Evolutionary conservation across 495 filamentous ascomycete species (phyloP).

Genomic region (Hyaloscypha bicolor): DNA sequence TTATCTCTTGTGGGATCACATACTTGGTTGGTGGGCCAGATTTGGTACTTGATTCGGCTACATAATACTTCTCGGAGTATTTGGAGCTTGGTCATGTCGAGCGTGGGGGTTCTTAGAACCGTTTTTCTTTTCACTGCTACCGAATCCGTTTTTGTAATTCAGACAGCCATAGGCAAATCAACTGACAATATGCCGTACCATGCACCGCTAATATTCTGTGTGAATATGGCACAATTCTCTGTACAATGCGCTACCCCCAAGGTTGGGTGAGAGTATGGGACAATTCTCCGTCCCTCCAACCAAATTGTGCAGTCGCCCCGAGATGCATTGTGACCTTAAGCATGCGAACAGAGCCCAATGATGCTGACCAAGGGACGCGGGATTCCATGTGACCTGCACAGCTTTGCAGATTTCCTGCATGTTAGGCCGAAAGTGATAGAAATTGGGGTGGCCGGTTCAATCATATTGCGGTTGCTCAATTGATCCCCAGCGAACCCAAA

Average conservation of each 20-base stretch:
- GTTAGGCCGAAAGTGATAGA: conserved; percentile 14
- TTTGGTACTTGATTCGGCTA: conserved; percentile 31
- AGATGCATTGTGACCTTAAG: conserved; percentile 4
- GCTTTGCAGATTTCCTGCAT: conserved; percentile 16
- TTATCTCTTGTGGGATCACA: conserved; percentile 32
- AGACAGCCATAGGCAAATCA: conserved; percentile 11
- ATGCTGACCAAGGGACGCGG: not conserved
- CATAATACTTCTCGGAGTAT: conserved; percentile 29
- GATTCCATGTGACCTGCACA: conserved; percentile 23
- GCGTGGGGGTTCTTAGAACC: conserved; percentile 28
- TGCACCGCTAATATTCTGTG: not conserved
- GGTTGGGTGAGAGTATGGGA: no score
- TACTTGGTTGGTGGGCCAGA: conserved; percentile 34
- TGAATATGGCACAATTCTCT: not conserved
- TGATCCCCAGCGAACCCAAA: conserved; percentile 16
- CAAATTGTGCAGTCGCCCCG: not conserved
- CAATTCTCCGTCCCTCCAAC: not conserved
- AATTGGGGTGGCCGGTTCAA: conserved; percentile 12
- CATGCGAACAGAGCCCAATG: conserved; percentile 14
- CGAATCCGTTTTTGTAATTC: conserved; percentile 30
- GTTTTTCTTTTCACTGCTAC: conserved; percentile 27
- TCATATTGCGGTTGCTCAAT: conserved; percentile 7
- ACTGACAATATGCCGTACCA: conserved; percentile 8
- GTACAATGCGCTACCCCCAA: no score
- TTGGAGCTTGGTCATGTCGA: conserved; percentile 30